Conservation (phyloP, 495 filamentous ascomycete genomes). For the Neurospora terricola region DNA sequence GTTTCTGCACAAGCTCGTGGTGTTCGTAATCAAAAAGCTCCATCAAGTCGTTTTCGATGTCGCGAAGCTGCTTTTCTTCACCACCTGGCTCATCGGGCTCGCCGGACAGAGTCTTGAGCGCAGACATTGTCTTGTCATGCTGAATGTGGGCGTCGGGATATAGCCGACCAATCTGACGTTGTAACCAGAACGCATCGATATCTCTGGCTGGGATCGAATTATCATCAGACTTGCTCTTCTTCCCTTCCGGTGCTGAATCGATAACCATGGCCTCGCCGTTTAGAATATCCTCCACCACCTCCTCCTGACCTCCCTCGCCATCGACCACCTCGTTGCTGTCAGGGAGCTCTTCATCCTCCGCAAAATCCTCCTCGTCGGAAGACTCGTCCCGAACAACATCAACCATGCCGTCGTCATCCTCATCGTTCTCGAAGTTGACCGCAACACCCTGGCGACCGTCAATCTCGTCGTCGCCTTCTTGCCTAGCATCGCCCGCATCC, state of each 20-base stretch:
- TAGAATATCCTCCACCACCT: conserved; percentile 29
- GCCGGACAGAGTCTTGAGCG: conserved; percentile 69
- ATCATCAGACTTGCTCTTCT: conserved; percentile 33
- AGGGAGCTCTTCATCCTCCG: conserved; percentile 58
- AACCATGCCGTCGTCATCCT: conserved; percentile 72
- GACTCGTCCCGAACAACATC: conserved; percentile 79
- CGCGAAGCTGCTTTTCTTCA: conserved; percentile 70
- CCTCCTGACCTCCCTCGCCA: conserved; percentile 41
- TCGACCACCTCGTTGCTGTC: conserved; percentile 43
- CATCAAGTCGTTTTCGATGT: conserved; percentile 97
- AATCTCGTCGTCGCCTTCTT: conserved; percentile 69
- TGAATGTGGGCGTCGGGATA: conserved; percentile 86
- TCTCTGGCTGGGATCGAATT: conserved; percentile 66
- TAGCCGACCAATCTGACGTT: conserved; percentile 77
- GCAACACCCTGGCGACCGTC: conserved; percentile 95
- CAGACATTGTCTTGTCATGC: conserved; percentile 75
- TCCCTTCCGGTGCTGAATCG: conserved; percentile 44
- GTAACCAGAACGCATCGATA: conserved; percentile 96
- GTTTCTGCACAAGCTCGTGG: conserved; percentile 80
- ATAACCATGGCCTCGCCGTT: conserved; percentile 68
- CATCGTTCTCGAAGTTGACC: conserved; percentile 90
- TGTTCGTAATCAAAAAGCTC: conserved; percentile 97
- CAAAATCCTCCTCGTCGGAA: conserved; percentile 63
- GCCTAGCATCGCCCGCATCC: conserved; percentile 60
- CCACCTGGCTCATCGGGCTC: conserved; percentile 59